Base-by-base conservation (phyloP, 2,329 filamentous ascomycete genomes). In the Biscogniauxia mediterranea region DNA sequence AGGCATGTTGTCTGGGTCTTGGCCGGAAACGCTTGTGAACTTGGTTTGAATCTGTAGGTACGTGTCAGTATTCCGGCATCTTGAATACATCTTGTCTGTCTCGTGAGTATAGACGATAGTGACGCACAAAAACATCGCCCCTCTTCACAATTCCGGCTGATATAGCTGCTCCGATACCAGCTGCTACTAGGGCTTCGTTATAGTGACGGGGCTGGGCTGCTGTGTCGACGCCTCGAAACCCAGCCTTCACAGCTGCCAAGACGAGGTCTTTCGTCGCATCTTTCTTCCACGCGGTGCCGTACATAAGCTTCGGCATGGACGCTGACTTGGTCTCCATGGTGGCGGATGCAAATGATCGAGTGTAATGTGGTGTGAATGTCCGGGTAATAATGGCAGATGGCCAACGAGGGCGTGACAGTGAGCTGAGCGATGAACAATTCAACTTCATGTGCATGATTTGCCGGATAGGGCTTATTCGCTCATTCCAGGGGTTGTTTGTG, bases 221-320 rank as follows among this genome's bases (percentile, higher is more conserved):
- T 0, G 91, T 94, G 71, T 95, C 91, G 62, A 95, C 78, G 54
- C 81, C 89, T 32, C 86, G 82, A 68, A 94, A 95, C 5, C 91
- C 91, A 52, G 84, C 78, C 52, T 80, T 80, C 38, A 95, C 71
- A 1, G 92, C 91, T 64, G 82, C 75, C 68, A 88, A 85, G 21
- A 95, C 91, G 2, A 94, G 80, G 58, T 84, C 79, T 20, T 83
- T 81, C 0, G 90, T 92, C 19, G 77, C 77, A 0, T 89, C 85
- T 69, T 89, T 88, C 75, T 95, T 95, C 91, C 91, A 94, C n/a
- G 91, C 91, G 2, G 91, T 94, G 56, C 91, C 91, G 73, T 95
- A 95, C 64, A 95, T 69, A 28, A 88, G 77, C 63, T 78, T 81
- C 5, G 83, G 84, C 67, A 85, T 80, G 17, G 69, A 72, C 51